phyloP scores from a whole-genome alignment of 257 asterid genomes.

The Solanum okadae region DNA sequence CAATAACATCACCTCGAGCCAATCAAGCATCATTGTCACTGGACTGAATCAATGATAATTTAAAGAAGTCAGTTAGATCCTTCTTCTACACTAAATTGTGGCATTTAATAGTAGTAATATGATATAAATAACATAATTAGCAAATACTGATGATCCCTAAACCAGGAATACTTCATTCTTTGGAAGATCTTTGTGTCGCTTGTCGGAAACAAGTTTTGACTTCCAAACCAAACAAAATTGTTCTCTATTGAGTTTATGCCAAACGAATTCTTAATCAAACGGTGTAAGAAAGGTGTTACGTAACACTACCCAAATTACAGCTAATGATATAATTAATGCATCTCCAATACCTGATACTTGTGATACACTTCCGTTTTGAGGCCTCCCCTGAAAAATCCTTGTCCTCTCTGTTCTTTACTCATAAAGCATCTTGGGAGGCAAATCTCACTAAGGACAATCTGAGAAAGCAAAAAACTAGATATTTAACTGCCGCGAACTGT shows the following conservation, averaged over 20 bases:
- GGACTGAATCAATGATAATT: not conserved
- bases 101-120: not conserved
- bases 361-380: not conserved
- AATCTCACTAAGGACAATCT: not conserved
- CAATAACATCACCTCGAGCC: not conserved
- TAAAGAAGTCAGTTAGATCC: not conserved
- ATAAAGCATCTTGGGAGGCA: not conserved
- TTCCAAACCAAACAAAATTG: not conserved
- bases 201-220: not conserved
- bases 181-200: not conserved
- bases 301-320: not conserved
- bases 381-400: not conserved
- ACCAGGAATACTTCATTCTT: not conserved
- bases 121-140: not conserved
- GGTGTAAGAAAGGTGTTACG: not conserved
- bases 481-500: not conserved
- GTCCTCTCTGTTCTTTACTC: not conserved
- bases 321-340: not conserved
- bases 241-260: not conserved
- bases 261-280: not conserved
- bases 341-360: not conserved
- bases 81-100: not conserved
- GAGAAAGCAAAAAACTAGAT: not conserved
- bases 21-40: not conserved
- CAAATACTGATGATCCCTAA: not conserved